Evolutionary conservation across 2,329 filamentous ascomycete species (phyloP).

Genomic region (Colletotrichum gigasporum): DNA sequence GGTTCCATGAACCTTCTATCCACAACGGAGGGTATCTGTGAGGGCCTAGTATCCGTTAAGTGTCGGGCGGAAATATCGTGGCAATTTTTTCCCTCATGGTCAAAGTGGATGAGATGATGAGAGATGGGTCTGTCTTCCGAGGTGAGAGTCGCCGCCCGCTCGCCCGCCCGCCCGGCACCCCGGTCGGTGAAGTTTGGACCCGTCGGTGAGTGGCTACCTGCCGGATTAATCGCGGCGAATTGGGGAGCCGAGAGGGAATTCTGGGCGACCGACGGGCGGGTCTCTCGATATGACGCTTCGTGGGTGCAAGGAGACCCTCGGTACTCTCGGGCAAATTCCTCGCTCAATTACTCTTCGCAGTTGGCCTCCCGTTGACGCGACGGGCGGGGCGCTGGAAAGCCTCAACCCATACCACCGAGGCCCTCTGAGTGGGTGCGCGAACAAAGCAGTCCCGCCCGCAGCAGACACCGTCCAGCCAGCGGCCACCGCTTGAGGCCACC

Average conservation of each 20-base stretch:
- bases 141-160: background rate
- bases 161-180: conserved; percentile 2
- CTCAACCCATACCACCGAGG: no score
- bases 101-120: no score
- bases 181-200: background rate
- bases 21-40: background rate
- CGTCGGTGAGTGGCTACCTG: conserved; percentile 18
- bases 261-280: conserved; percentile 2
- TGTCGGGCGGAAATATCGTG: background rate
- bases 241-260: background rate
- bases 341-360: background rate
- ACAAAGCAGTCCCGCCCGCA: conserved; percentile 6
- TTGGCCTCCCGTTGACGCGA: background rate
- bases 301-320: conserved; percentile 13
- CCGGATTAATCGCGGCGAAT: conserved; percentile 26
- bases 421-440: conserved; percentile 5
- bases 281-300: background rate
- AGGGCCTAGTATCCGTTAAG: background rate
- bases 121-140: background rate
- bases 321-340: conserved; percentile 26
- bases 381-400: no score
- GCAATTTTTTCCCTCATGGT: background rate
- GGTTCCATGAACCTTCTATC: background rate
- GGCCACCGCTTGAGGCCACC: background rate
- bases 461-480: background rate